Percentiles rank a stretch among this genome's conserved stretches.
Evolutionary conservation across 257 asterid genomes (phyloP).

Genomic region (Solanum appendiculatum): DNA sequence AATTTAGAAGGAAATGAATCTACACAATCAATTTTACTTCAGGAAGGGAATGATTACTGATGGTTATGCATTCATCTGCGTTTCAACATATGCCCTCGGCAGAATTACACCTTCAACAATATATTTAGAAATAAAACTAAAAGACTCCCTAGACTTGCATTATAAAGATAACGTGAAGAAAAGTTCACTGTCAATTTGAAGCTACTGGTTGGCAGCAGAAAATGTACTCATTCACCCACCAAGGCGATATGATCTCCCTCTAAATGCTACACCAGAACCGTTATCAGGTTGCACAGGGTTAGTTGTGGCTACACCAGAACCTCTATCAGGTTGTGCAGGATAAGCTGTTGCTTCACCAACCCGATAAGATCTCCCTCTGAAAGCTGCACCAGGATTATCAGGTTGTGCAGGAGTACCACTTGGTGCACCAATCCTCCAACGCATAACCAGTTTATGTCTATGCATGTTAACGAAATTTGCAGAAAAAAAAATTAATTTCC

Average conservation of each 20-base stretch:
- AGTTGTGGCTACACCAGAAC: conserved; percentile 34
- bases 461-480: conserved; percentile 35
- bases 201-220: not conserved
- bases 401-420: not conserved
- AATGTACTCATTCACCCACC: conserved; percentile 27
- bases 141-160: not conserved
- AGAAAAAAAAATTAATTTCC: not conserved
- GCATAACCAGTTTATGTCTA: conserved; percentile 57
- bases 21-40: not conserved
- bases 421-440: conserved; percentile 72
- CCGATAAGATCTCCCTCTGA: conserved; percentile 82
- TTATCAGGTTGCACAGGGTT: conserved; percentile 37
- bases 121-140: not conserved
- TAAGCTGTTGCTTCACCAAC: conserved; percentile 32
- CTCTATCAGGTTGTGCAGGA: conserved; percentile 41
- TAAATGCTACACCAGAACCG: conserved; percentile 45
- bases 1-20: not conserved
- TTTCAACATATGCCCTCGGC: not conserved
- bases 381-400: conserved; percentile 35
- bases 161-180: not conserved
- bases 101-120: not conserved
- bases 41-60: not conserved
- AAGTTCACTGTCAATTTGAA: not conserved
- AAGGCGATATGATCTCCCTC: conserved; percentile 81
- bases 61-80: not conserved